Conservation (phyloP, 2,329 filamentous ascomycete genomes). For the Fusarium incarnatum region DNA sequence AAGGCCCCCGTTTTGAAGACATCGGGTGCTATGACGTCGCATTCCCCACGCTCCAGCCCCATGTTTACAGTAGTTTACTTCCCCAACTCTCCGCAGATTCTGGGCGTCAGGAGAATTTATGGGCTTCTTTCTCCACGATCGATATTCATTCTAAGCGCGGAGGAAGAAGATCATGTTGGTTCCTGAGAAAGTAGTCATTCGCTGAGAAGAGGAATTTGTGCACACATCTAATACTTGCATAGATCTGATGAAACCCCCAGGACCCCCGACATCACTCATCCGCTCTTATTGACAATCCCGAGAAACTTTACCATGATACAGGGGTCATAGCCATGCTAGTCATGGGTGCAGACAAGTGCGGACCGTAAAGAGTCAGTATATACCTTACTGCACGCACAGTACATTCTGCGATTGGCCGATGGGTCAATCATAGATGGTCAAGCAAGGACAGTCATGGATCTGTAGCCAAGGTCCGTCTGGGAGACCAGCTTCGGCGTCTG, state of each 20-base stretch:
- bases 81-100: constrained; percentile 16
- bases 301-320: constrained; percentile 13
- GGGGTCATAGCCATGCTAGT: constrained; percentile 13
- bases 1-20: background rate
- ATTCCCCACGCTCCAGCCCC: constrained; percentile 39
- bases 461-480: constrained; percentile 10
- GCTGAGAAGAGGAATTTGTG: background rate
- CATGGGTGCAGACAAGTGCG: constrained; percentile 7
- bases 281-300: background rate
- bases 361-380: constrained; percentile 7
- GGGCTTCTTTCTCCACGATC: constrained; percentile 16
- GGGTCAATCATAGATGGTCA: constrained; percentile 18
- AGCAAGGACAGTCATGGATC: constrained; percentile 2
- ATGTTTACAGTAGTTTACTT: constrained; percentile 24
- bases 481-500: constrained; percentile 6
- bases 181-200: background rate
- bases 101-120: constrained; percentile 17
- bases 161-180: background rate
- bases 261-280: background rate
- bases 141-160: background rate
- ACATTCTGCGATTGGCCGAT: constrained; percentile 6
- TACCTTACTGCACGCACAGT: constrained; percentile 1
- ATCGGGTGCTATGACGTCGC: constrained; percentile 41
- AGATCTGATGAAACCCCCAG: background rate
- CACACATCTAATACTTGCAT: background rate